Percentiles rank a stretch among this genome's conserved stretches.
Conservation (phyloP, 83 land plant species). For the Picea mariana region DNA sequence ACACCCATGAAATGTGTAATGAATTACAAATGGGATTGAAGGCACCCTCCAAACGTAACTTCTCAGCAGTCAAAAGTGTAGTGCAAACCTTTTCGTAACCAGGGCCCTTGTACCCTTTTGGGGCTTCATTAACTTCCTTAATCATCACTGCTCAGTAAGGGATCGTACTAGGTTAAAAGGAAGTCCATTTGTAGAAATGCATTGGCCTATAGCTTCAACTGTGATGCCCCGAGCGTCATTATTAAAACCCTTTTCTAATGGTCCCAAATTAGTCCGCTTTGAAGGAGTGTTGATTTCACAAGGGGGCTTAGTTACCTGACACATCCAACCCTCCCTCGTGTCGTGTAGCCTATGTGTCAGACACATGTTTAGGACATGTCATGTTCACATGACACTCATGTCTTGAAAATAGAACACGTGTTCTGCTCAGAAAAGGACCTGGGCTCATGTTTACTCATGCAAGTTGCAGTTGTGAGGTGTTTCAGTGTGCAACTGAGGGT, state of each 20-base stretch:
- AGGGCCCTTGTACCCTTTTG: background rate
- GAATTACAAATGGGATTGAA: background rate
- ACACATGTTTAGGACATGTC: too few relatives aligned
- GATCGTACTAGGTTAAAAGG: background rate
- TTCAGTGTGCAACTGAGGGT: too few relatives aligned
- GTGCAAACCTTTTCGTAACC: background rate
- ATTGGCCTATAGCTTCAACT: background rate
- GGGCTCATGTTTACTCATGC: too few relatives aligned
- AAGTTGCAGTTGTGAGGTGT: too few relatives aligned
- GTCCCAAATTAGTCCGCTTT: too few relatives aligned
- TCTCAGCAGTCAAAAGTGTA: background rate
- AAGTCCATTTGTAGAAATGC: background rate
- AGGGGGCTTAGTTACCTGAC: too few relatives aligned
- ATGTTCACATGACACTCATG: too few relatives aligned
- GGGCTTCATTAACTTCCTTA: background rate
- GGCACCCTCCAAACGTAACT: background rate
- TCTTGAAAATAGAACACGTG: too few relatives aligned
- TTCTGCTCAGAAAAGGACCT: too few relatives aligned
- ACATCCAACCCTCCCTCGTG: too few relatives aligned
- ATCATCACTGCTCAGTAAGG: background rate
- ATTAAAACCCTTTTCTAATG: background rate
- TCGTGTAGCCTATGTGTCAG: too few relatives aligned
- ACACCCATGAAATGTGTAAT: background rate
- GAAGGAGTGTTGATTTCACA: too few relatives aligned
- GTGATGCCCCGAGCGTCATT: background rate